Conservation (phyloP, 441 rosid species). For the Syzygium malaccense region DNA sequence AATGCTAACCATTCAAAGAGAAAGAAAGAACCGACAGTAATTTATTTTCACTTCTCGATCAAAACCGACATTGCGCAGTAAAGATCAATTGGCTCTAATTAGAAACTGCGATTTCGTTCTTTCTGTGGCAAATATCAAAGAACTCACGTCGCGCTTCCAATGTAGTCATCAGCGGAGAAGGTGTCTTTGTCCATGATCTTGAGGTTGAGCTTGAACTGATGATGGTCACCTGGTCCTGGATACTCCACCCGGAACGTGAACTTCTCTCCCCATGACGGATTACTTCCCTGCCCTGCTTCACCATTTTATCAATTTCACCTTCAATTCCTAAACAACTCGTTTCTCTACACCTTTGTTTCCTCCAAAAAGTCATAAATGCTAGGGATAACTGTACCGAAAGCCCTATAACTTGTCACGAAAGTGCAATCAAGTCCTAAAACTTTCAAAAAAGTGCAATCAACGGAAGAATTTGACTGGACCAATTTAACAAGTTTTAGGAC, state of each 20-base stretch:
- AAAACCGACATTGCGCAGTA: neutral
- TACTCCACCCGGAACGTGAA: constrained; percentile 59
- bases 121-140: neutral
- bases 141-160: constrained; percentile 71
- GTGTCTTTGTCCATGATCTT: constrained; percentile 80
- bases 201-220: constrained; percentile 45
- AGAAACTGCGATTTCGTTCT: neutral
- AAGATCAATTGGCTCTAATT: neutral
- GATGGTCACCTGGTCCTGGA: constrained; percentile 41
- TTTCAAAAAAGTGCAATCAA: too few relatives aligned
- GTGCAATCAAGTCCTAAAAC: too few relatives aligned
- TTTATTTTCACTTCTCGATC: neutral
- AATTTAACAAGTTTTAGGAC: too few relatives aligned
- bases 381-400: neutral
- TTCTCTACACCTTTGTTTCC: neutral
- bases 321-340: neutral
- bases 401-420: too few relatives aligned
- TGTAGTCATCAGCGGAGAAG: constrained; percentile 53
- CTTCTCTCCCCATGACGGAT: constrained; percentile 66
- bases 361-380: neutral
- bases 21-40: neutral
- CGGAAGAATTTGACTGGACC: too few relatives aligned
- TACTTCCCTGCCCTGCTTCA: constrained; percentile 46
- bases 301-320: neutral
- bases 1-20: constrained; percentile 26